These are phyloP conservation scores for Arthroderma sp. DNA, from an alignment of 2,329 filamentous ascomycete species.

Conservation along the genomic window DNA sequence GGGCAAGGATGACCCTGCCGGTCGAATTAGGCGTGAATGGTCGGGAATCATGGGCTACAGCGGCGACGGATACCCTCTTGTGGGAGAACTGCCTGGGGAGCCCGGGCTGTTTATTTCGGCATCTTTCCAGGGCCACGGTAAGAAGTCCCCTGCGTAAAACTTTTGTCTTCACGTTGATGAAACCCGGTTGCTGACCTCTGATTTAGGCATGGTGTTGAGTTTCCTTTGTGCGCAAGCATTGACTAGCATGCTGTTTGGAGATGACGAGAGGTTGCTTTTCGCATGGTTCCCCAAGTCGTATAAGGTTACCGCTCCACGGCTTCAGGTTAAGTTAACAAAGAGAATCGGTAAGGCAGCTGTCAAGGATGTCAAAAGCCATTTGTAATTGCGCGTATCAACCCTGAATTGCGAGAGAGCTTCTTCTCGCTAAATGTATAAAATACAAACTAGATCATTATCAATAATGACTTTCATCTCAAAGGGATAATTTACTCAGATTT, in stretches of 20 bases:
- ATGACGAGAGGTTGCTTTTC: constrained; percentile 7
- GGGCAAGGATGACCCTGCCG: constrained; percentile 30
- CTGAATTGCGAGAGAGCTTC: neutral
- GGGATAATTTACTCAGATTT: too few relatives aligned
- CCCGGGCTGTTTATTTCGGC: constrained; percentile 12
- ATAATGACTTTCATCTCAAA: too few relatives aligned
- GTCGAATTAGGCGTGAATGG: constrained; percentile 37
- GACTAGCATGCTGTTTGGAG: constrained; percentile 9
- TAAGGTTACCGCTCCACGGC: constrained; percentile 6
- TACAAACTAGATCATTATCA: too few relatives aligned
- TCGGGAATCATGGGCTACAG: constrained; percentile 47
- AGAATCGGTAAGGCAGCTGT: neutral
- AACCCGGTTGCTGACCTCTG: neutral
- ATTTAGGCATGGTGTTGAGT: constrained; percentile 10
- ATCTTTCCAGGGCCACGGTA: constrained; percentile 11
- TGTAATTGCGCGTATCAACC: neutral
- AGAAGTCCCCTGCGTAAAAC: neutral
- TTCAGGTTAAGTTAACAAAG: neutral
- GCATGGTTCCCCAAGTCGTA: constrained; percentile 9
- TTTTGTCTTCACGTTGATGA: neutral
- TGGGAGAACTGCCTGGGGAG: constrained; percentile 32
- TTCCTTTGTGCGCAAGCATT: constrained; percentile 10
- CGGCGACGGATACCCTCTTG: constrained; percentile 40
- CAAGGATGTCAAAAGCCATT: neutral
- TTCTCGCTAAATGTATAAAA: too few relatives aligned